Percentiles rank a stretch among this genome's conserved stretches.
phyloP scores from a whole-genome alignment of 441 rosid species.

The Populus hybrid region DNA sequence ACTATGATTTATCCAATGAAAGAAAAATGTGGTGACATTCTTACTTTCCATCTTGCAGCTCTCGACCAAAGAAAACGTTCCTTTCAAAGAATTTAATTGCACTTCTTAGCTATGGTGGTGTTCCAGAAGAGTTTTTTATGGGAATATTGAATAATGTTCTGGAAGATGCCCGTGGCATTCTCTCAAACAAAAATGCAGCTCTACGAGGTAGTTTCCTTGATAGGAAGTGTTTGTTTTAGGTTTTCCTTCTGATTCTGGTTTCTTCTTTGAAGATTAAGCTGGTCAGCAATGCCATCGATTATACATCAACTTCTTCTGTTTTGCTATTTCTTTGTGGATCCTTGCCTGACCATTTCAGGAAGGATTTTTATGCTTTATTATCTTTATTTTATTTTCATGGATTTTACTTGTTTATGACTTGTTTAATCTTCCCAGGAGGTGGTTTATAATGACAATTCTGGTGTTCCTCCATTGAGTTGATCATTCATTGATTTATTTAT shows the following conservation, averaged over 20 bases:
- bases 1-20: neutral
- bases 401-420: neutral
- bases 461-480: neutral
- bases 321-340: neutral
- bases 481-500: neutral
- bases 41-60: constrained; percentile 34
- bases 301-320: neutral
- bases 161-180: constrained; percentile 41
- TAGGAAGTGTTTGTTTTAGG: neutral
- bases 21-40: neutral
- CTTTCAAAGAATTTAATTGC: constrained; percentile 58
- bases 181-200: constrained; percentile 46
- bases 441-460: neutral
- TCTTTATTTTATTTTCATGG: neutral
- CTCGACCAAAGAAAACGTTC: constrained; percentile 36
- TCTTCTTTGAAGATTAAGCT: neutral
- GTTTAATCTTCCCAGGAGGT: neutral
- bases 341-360: neutral
- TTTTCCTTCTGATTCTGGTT: neutral
- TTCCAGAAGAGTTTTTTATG: constrained; percentile 55
- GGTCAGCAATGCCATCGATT: neutral
- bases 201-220: constrained; percentile 43
- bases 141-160: constrained; percentile 39
- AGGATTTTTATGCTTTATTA: neutral
- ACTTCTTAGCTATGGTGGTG: constrained; percentile 71